Percentiles rank a stretch among this genome's conserved stretches.
phyloP scores from a whole-genome alignment of 2,329 filamentous ascomycete species.

The Aspergillus amoenus region DNA sequence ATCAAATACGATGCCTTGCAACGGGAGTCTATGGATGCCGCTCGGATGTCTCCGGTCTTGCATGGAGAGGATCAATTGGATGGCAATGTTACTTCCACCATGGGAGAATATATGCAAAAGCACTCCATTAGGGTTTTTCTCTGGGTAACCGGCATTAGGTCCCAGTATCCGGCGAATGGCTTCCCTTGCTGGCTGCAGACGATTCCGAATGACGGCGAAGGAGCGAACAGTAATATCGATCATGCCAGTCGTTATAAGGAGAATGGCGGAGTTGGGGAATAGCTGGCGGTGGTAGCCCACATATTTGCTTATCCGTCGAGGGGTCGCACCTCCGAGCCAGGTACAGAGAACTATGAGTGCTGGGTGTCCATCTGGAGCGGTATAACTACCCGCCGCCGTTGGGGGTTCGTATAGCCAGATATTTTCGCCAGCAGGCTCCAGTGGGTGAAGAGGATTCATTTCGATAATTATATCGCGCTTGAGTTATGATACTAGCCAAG shows the following conservation, averaged over 20 bases:
- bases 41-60: conserved; percentile 11
- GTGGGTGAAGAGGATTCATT: conserved; percentile 11
- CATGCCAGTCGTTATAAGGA: conserved; percentile 23
- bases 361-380: conserved; percentile 3
- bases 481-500: not conserved
- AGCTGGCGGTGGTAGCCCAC: conserved; percentile 18
- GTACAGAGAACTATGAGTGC: conserved; percentile 26
- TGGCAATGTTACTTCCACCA: conserved; percentile 21
- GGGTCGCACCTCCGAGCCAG: conserved; percentile 28
- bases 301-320: conserved; percentile 28
- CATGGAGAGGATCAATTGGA: conserved; percentile 22
- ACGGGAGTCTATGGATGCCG: conserved; percentile 9
- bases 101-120: conserved; percentile 26
- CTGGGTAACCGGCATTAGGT: not conserved
- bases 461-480: no score
- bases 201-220: conserved; percentile 17
- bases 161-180: conserved; percentile 18
- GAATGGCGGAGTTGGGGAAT: conserved; percentile 21
- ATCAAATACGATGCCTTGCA: conserved; percentile 19
- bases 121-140: conserved; percentile 6
- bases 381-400: not conserved
- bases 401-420: conserved; percentile 18
- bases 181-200: conserved; percentile 19
- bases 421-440: conserved; percentile 12
- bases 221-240: conserved; percentile 19